These are phyloP conservation scores for Elymus sibiricus DNA, from an alignment of 176 grass and related monocot genomes.

Conservation along the genomic window DNA sequence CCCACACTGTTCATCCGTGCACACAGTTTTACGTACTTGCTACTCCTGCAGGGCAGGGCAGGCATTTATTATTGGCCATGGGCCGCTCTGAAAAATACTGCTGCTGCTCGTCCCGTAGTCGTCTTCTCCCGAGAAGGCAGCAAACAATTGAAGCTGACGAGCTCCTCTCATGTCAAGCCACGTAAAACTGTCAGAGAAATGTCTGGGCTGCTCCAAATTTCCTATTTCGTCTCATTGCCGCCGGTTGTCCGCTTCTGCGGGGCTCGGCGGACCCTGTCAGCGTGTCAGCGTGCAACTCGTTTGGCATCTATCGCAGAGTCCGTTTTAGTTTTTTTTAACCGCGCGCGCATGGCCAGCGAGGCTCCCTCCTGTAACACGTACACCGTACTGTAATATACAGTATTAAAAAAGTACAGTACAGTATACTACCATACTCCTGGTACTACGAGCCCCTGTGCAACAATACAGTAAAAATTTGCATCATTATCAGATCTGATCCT, in stretches of 20 bases:
- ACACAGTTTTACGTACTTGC: background rate
- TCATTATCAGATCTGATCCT: background rate
- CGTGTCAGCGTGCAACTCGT: constrained; percentile 34
- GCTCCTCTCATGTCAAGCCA: background rate
- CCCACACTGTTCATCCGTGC: constrained; percentile 43
- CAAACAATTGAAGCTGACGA: background rate
- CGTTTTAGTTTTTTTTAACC: background rate
- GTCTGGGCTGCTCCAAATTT: background rate
- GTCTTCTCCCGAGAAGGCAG: background rate
- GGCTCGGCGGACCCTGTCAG: constrained; percentile 1
- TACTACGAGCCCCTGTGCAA: background rate
- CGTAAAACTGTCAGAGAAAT: background rate
- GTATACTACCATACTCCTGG: no score
- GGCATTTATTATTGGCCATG: background rate
- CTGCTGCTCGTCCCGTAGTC: background rate
- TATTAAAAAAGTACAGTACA: no score
- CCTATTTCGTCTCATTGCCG: background rate
- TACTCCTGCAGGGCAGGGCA: background rate
- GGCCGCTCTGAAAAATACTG: background rate
- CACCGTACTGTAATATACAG: no score
- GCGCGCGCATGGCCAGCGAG: no score
- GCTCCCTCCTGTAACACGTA: no score
- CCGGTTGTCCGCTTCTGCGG: background rate
- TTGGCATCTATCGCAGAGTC: background rate
- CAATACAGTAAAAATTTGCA: background rate